Base-by-base conservation (phyloP, 2,329 filamentous ascomycete genomes). In the Calonectria pteridis region DNA sequence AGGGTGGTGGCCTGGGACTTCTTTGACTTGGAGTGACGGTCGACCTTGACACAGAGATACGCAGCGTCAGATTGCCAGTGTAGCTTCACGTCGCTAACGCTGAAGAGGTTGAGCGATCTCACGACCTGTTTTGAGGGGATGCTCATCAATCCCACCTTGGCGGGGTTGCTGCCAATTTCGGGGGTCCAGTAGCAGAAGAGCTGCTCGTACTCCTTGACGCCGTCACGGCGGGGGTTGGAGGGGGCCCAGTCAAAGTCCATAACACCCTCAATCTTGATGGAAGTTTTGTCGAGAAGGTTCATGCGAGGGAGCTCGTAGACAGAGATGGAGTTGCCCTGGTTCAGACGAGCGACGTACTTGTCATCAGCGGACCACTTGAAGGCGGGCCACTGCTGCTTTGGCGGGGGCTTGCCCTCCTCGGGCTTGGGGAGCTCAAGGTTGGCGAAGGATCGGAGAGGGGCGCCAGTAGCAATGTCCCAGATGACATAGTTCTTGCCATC, bases 331-430 rank as follows among this genome's bases (percentile, higher is more conserved):
- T 95, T 92, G 77, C 94, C 94, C 77, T 95, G 95, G 75, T 93
- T 95, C 88, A 98, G 92, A 76, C 97, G 93, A 28, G 97, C 97
- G 75, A 98, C 96, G 84, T 98, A 99, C 85, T 97, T 97, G 87
- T 98, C 95, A 83, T 99, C 97, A 4, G 97, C 89, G 35, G 97
- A 98, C 97, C 97, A 99, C 88, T 99, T 99, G 92, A 99, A 99
- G 2, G 96, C 96, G 29, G 97, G 97, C 97, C 97, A 99, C 83
- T 97, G 94, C 80, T 97, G 92, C 91, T 98, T 98, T 85, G 95
- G 95, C 16, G 86, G 86, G 53, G 86, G 85, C 89, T 98, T 97
- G 46, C 87, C 86, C 63, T 91, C 89, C 74, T 86, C 85, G 6
- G 78, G 78, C 77, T 90, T 90, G 35, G 94, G 92, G 18, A 94